Evolutionary conservation across 768 basidiomycete genomes (phyloP).

Genomic region (Phanerochaete carnosa): DNA sequence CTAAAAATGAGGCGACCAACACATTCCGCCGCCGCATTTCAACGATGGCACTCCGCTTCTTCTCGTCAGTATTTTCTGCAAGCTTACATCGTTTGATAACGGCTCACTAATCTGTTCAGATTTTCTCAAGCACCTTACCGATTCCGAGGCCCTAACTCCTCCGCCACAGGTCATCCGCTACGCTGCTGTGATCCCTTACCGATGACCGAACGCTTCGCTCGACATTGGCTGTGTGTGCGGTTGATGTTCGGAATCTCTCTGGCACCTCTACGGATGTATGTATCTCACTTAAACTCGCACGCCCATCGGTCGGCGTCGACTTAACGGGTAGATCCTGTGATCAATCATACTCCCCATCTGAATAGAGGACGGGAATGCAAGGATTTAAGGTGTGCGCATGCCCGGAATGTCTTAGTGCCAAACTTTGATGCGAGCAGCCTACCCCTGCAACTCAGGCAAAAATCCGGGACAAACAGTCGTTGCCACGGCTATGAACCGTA

Average conservation of each 20-base stretch:
- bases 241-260: slow-evolving; percentile 20
- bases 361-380: not conserved
- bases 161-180: not conserved
- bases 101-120: not conserved
- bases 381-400: slow-evolving; percentile 9
- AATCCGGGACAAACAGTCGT: not conserved
- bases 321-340: not conserved
- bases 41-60: too few relatives aligned
- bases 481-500: not conserved
- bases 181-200: not conserved
- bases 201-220: not conserved
- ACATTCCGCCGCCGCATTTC: too few relatives aligned
- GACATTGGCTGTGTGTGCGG: slow-evolving; percentile 3
- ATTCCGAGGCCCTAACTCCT: not conserved
- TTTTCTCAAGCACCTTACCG: not conserved
- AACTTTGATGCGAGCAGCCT: slow-evolving; percentile 2
- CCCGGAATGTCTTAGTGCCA: not conserved
- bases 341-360: not conserved
- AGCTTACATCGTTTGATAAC: not conserved
- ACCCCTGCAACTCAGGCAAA: not conserved
- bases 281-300: not conserved
- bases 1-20: too few relatives aligned
- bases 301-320: slow-evolving; percentile 3
- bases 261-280: slow-evolving; percentile 16
- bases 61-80: not conserved